Evolutionary conservation across 805 yeast genomes (phyloP).

Genomic region (Spathaspora passalidarum): DNA sequence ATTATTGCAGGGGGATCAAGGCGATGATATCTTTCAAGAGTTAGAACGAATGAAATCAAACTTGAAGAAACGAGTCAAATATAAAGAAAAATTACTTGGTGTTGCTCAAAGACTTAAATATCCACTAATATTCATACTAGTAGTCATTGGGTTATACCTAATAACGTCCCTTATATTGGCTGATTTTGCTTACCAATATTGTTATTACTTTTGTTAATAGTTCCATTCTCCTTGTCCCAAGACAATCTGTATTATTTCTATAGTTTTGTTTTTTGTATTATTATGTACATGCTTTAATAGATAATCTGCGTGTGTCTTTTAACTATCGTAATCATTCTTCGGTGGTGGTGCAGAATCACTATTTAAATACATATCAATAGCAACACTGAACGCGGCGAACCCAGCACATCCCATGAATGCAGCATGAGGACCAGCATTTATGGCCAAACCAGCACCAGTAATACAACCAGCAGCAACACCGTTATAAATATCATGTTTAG

Average conservation of each 20-base stretch:
- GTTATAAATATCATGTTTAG: slow-evolving; percentile 88
- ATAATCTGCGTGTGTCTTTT: slow-evolving; percentile 4
- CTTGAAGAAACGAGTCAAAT: slow-evolving; percentile 1
- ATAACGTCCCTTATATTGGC: slow-evolving; percentile 21
- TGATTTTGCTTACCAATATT: slow-evolving; percentile 34
- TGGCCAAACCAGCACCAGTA: slow-evolving; percentile 94
- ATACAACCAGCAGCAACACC: slow-evolving; percentile 93
- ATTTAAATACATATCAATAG: slow-evolving; percentile 82
- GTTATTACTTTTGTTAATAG: slow-evolving; percentile 36
- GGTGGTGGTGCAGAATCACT: slow-evolving; percentile 86
- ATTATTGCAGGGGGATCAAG: slow-evolving; percentile 4
- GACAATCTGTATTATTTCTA: slow-evolving; percentile 5
- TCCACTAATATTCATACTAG: neutral
- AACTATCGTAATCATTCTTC: slow-evolving; percentile 73
- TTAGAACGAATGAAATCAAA: slow-evolving; percentile 14
- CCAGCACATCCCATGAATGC: slow-evolving; percentile 94
- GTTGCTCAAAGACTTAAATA: neutral
- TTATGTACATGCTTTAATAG: neutral
- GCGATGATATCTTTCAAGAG: slow-evolving; percentile 18
- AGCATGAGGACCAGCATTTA: slow-evolving; percentile 91
- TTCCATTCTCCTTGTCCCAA: neutral
- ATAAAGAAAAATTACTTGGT: neutral
- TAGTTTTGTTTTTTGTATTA: neutral
- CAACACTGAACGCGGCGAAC: slow-evolving; percentile 92
- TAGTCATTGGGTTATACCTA: slow-evolving; percentile 11